Conservation (phyloP, 73 alveolate genomes). For the Diophrys appendiculata region DNA sequence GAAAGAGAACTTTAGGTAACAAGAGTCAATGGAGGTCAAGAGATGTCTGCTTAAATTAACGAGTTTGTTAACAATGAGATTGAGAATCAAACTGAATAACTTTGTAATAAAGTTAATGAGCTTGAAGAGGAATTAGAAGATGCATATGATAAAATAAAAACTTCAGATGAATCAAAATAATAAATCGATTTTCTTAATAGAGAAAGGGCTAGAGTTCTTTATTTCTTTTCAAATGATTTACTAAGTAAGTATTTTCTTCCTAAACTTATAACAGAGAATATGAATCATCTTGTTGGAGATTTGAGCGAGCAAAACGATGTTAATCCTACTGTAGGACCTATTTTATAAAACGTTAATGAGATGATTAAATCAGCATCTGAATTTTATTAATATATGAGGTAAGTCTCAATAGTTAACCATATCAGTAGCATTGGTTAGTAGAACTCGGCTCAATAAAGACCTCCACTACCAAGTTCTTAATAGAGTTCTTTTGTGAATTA, state of each 20-base stretch:
- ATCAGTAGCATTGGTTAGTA: no score
- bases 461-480: background rate
- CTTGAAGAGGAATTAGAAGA: slow-evolving; percentile 3
- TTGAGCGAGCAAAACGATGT: background rate
- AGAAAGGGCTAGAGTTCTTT: background rate
- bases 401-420: background rate
- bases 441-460: background rate
- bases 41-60: no score
- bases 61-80: background rate
- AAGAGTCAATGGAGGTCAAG: no score
- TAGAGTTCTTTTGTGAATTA: background rate
- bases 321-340: background rate
- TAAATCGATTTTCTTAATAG: no score
- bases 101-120: background rate
- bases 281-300: background rate
- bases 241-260: background rate
- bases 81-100: background rate
- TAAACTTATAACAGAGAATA: background rate
- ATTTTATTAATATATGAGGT: background rate
- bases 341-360: slow-evolving; percentile 2
- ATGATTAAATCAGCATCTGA: background rate
- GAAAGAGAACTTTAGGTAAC: no score
- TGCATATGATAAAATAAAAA: background rate
- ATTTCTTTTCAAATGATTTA: background rate
- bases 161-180: background rate